A percentile compares a stretch with the other conserved stretches of the same genome.
Evolutionary conservation across 2,329 filamentous ascomycete genomes (phyloP).

Genomic region (Penicillium capsulatum): DNA sequence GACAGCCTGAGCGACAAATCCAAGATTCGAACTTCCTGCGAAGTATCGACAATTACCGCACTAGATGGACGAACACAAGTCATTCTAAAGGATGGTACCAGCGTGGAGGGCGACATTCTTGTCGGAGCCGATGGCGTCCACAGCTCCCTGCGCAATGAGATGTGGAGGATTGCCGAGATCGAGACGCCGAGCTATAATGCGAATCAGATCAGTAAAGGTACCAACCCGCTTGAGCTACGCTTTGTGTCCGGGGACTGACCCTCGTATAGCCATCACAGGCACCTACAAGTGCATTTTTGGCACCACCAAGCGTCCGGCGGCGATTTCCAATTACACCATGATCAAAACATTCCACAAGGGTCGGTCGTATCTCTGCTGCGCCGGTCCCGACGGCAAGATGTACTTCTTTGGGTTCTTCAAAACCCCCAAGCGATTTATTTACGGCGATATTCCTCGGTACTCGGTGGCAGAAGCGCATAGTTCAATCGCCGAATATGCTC

Average conservation of each 20-base stretch:
- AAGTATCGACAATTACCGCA: constrained; percentile 16
- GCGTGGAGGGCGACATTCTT: constrained; percentile 35
- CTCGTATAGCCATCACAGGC: constrained; percentile 14
- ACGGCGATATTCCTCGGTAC: constrained; percentile 28
- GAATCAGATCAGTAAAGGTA: no score
- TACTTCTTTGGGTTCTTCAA: constrained; percentile 22
- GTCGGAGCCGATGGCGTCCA: constrained; percentile 46
- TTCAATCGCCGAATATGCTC: constrained; percentile 23
- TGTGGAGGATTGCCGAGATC: constrained; percentile 26
- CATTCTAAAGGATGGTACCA: constrained; percentile 32
- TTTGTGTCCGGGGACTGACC: neutral
- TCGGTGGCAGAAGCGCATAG: constrained; percentile 19
- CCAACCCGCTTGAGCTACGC: no score
- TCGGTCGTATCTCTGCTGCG: constrained; percentile 15
- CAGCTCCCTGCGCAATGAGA: constrained; percentile 35
- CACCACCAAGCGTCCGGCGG: constrained; percentile 12
- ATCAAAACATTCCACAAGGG: constrained; percentile 11
- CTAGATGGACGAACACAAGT: constrained; percentile 25
- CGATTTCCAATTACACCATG: constrained; percentile 1
- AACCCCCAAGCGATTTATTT: constrained; percentile 21
- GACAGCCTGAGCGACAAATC: constrained; percentile 27
- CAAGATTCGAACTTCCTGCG: constrained; percentile 28
- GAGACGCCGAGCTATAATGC: constrained; percentile 3
- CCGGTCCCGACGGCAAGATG: constrained; percentile 5
- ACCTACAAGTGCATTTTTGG: constrained; percentile 23